These are phyloP conservation scores for Penicillium nucicola DNA, from an alignment of 495 filamentous ascomycete species.

Conservation along the genomic window DNA sequence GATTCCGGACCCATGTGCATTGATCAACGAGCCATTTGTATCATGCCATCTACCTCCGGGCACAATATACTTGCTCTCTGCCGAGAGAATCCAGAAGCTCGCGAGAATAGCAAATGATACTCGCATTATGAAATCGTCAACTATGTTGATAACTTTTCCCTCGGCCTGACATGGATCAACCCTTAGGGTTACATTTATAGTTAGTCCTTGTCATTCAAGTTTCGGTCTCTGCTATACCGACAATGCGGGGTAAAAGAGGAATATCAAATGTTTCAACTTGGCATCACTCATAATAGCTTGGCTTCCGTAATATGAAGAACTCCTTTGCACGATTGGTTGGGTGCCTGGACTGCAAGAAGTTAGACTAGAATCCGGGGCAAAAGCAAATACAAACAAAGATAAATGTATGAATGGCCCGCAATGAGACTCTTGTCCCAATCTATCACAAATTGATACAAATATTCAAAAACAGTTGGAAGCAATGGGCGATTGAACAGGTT, in stretches of 20 bases:
- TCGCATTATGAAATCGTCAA: not conserved
- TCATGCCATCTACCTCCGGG: slow-evolving; percentile 25
- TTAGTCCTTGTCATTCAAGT: not conserved
- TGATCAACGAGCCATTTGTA: slow-evolving; percentile 20
- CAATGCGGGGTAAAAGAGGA: not conserved
- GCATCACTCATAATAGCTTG: not conserved
- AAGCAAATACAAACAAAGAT: no score
- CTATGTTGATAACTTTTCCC: not conserved
- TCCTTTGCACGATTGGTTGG: no score
- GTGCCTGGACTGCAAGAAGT: no score
- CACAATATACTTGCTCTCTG: slow-evolving; percentile 21
- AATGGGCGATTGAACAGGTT: no score
- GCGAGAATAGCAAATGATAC: not conserved
- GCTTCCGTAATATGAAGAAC: not conserved
- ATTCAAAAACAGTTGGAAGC: no score
- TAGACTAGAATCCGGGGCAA: no score
- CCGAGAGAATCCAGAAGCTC: not conserved
- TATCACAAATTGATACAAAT: no score
- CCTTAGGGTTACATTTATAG: not conserved
- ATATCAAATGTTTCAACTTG: not conserved
- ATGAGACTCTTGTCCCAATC: not conserved
- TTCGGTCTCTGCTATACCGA: slow-evolving; percentile 3
- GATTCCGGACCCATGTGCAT: slow-evolving; percentile 19
- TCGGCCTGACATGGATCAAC: not conserved
- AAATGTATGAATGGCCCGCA: no score